These are phyloP conservation scores for Clonostachys chloroleuca DNA, from an alignment of 2,329 filamentous ascomycete species.

Conservation along the genomic window DNA sequence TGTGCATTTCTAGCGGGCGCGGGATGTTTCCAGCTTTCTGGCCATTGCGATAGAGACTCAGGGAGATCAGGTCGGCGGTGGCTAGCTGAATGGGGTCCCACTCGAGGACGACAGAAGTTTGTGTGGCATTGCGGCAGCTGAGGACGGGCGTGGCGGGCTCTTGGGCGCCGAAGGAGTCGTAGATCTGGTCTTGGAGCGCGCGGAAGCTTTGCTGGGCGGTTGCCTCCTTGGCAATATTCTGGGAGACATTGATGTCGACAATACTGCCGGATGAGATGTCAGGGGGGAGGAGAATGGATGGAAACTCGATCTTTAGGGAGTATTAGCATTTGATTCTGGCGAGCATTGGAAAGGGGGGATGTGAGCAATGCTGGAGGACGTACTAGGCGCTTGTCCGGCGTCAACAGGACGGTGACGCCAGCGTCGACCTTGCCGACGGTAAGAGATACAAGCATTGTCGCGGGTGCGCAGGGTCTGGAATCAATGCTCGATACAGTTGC, in stretches of 20 bases:
- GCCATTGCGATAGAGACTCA: constrained; percentile 91
- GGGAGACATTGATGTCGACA: constrained; percentile 92
- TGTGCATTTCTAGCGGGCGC: constrained; percentile 78
- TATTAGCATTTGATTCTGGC: constrained; percentile 11
- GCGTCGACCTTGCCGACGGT: constrained; percentile 99
- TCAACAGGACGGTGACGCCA: constrained; percentile 93
- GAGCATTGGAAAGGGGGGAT: neutral
- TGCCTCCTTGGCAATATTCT: constrained; percentile 76
- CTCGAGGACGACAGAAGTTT: constrained; percentile 96
- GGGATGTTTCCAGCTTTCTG: constrained; percentile 96
- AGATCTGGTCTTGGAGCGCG: constrained; percentile 84
- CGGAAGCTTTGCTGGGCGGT: constrained; percentile 73
- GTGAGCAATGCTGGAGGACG: constrained; percentile 21
- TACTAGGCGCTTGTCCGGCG: constrained; percentile 94
- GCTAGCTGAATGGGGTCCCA: constrained; percentile 95
- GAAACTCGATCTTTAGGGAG: constrained; percentile 82
- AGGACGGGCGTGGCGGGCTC: constrained; percentile 75
- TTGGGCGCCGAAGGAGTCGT: constrained; percentile 75
- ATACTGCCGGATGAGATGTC: constrained; percentile 96
- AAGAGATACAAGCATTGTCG: constrained; percentile 84
- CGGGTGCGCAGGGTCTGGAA: no score
- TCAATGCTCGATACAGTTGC: no score
- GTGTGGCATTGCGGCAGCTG: constrained; percentile 92
- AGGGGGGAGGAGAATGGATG: constrained; percentile 90
- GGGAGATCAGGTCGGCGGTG: constrained; percentile 83